Evolutionary conservation across 176 grass and related monocot species (phyloP).

Genomic region (bread wheat (Triticum aestivum)): DNA sequence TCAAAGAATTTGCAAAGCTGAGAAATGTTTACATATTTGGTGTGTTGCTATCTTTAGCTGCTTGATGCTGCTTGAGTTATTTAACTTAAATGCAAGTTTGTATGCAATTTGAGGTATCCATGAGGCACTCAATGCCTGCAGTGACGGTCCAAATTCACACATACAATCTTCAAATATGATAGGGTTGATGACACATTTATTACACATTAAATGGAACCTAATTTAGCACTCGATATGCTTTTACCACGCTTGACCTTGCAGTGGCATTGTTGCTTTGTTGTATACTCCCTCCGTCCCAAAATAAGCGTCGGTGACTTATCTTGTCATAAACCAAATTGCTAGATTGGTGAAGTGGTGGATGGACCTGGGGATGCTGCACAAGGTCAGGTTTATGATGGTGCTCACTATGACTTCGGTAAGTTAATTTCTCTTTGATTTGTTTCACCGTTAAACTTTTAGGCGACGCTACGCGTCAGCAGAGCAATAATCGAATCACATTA

Average conservation of each 20-base stretch:
- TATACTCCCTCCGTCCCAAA: too few species aligned
- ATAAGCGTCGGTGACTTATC: background rate
- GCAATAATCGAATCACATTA: too few species aligned
- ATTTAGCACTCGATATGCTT: background rate
- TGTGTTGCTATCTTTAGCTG: background rate
- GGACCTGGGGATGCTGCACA: constrained; percentile 59
- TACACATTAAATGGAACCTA: background rate
- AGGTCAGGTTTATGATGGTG: constrained; percentile 81
- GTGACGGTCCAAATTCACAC: background rate
- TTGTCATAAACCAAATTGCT: constrained; percentile 30
- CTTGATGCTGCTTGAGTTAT: constrained; percentile 14
- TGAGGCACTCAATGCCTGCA: constrained; percentile 1
- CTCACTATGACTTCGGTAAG: constrained; percentile 86
- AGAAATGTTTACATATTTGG: background rate
- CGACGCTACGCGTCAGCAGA: too few species aligned
- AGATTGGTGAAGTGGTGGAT: constrained; percentile 94
- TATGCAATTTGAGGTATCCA: background rate
- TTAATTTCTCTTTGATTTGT: constrained; percentile 29
- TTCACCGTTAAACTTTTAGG: constrained; percentile 13
- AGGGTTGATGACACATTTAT: background rate
- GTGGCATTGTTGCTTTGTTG: background rate
- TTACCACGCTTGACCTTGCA: constrained; percentile 2
- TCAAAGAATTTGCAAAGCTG: background rate
- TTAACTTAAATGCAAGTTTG: constrained; percentile 3
- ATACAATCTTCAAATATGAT: background rate